Percentiles rank a stretch among this genome's conserved stretches.
Conservation (phyloP, 2,329 filamentous ascomycete genomes). For the Aureobasidium pullulans region DNA sequence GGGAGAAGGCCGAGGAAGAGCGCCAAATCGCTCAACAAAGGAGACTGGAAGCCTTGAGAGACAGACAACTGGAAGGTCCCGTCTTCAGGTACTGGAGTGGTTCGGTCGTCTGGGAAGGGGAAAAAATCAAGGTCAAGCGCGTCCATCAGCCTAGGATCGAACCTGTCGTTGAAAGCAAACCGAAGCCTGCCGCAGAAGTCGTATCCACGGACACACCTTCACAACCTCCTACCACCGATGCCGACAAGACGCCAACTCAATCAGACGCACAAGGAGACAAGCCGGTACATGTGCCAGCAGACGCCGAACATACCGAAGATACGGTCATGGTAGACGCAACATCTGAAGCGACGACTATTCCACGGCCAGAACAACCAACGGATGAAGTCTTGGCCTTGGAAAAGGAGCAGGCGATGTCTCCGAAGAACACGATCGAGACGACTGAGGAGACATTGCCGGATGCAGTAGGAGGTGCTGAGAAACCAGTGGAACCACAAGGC, state of each 20-base stretch:
- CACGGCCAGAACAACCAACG: neutral
- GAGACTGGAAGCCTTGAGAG: slow-evolving; percentile 80
- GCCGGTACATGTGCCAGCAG: neutral
- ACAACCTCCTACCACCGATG: neutral
- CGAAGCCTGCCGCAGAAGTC: slow-evolving; percentile 1
- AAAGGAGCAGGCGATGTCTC: neutral
- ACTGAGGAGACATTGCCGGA: neutral
- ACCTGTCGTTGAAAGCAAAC: slow-evolving; percentile 17
- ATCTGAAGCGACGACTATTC: neutral
- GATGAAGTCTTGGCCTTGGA: neutral
- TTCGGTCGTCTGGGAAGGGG: slow-evolving; percentile 72
- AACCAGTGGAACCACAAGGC: too few species aligned
- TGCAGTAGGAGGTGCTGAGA: neutral
- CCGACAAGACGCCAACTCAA: neutral
- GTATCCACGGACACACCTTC: neutral
- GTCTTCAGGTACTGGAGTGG: slow-evolving; percentile 93
- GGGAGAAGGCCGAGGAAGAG: slow-evolving; percentile 88
- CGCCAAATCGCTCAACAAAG: slow-evolving; percentile 75
- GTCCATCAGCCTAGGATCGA: slow-evolving; percentile 28
- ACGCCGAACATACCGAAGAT: neutral
- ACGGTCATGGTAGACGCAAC: neutral
- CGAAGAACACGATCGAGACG: neutral
- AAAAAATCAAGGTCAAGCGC: slow-evolving; percentile 55
- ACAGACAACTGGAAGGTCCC: slow-evolving; percentile 77
- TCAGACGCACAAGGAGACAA: neutral